Conservation (phyloP, 2,329 filamentous ascomycete species). For the Xylaria sp. region DNA sequence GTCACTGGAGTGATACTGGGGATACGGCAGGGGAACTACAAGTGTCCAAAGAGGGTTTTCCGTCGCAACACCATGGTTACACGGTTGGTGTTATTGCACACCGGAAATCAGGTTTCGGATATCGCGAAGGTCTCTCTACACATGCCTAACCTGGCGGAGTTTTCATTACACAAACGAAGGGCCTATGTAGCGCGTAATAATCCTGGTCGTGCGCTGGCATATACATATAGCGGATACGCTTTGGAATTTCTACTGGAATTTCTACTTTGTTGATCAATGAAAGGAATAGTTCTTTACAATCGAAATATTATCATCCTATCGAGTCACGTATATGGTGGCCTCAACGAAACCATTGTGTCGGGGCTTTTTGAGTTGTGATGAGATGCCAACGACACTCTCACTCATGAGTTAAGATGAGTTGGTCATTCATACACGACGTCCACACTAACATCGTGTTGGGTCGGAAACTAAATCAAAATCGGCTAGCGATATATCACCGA, state of each 20-base stretch:
- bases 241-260: slow-evolving; percentile 23
- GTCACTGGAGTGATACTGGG: neutral
- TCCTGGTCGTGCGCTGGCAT: neutral
- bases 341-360: too few relatives aligned
- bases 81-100: neutral
- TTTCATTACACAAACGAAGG: neutral
- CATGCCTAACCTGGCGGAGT: neutral
- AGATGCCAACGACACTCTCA: neutral
- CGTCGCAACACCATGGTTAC: neutral
- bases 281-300: slow-evolving; percentile 18
- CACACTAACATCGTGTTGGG: too few relatives aligned
- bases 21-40: neutral
- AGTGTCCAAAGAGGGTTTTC: neutral
- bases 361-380: too few relatives aligned
- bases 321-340: neutral
- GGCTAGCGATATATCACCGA: neutral
- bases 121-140: slow-evolving; percentile 4
- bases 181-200: slow-evolving; percentile 2
- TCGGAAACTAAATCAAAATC: neutral
- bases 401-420: neutral
- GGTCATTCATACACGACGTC: too few relatives aligned
- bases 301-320: slow-evolving; percentile 17
- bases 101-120: neutral
- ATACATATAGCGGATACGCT: slow-evolving; percentile 20
- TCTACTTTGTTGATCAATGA: slow-evolving; percentile 19